A percentile compares a stretch with the other conserved stretches of the same genome.
These are phyloP conservation scores for Spinacia oleracea DNA, from an alignment of 179 eudicot genomes.

Conservation along the genomic window DNA sequence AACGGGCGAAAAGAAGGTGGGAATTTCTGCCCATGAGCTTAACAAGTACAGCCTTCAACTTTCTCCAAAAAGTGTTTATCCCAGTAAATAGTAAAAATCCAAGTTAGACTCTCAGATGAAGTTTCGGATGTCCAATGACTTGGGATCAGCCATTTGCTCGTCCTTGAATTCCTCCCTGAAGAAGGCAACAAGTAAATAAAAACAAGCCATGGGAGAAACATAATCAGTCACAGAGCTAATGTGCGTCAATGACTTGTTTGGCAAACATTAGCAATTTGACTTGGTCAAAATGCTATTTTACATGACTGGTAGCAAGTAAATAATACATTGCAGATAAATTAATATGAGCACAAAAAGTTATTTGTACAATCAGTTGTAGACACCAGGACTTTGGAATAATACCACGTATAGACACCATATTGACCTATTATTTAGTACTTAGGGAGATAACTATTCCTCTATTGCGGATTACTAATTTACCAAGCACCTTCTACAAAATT, in stretches of 20 bases:
- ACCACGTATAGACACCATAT: no score
- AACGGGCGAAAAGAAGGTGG: constrained; percentile 14
- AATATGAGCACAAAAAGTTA: neutral
- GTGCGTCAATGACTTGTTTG: neutral
- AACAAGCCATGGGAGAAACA: neutral
- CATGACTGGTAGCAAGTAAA: no score
- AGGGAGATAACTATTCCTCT: no score
- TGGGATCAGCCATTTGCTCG: constrained; percentile 79
- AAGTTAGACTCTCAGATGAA: constrained; percentile 53
- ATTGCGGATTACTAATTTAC: no score
- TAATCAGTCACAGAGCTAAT: neutral
- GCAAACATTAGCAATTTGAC: neutral
- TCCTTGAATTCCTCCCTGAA: constrained; percentile 93
- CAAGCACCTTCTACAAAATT: neutral
- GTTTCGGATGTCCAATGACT: constrained; percentile 85
- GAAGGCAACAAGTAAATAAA: neutral
- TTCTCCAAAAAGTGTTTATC: constrained; percentile 19
- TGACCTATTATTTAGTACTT: no score
- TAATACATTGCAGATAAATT: neutral
- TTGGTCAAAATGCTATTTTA: neutral
- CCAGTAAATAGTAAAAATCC: constrained; percentile 16
- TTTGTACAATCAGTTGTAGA: neutral
- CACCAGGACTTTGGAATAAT: no score
- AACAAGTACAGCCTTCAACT: constrained; percentile 23
- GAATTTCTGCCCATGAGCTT: constrained; percentile 15